Conservation (phyloP, 768 basidiomycete species). For the Suillus cothurnatus region DNA sequence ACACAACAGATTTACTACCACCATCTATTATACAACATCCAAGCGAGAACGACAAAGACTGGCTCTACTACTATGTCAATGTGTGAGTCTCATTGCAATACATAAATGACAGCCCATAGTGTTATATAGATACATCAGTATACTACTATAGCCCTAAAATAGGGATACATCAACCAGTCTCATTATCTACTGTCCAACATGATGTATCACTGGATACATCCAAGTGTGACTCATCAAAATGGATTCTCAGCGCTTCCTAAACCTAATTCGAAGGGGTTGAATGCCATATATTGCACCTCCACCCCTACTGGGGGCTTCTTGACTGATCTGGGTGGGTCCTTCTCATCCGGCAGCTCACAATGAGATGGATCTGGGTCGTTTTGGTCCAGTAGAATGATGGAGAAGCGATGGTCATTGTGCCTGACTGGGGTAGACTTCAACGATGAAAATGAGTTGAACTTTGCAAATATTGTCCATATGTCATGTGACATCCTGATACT, state of each 20-base stretch:
- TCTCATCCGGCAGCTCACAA: not conserved
- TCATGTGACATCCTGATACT: no score
- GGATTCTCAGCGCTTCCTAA: not conserved
- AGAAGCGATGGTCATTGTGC: no score
- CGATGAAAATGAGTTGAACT: no score
- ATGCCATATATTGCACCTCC: not conserved
- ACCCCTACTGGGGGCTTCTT: not conserved
- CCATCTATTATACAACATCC: no score
- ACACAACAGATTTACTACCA: no score
- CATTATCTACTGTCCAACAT: not conserved
- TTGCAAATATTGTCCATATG: no score
- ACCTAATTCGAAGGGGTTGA: not conserved
- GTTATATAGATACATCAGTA: not conserved
- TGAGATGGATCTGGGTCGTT: not conserved
- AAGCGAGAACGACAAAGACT: no score
- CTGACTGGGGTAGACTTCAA: no score
- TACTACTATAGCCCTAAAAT: not conserved
- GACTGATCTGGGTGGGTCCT: not conserved
- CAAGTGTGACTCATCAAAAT: no score
- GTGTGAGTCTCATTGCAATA: no score
- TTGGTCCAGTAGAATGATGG: not conserved
- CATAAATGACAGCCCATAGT: not conserved
- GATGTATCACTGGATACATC: no score
- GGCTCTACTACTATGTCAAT: no score
- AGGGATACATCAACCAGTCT: not conserved